phyloP scores from a whole-genome alignment of 192 early-diverging fungal genomes.

The Coemansia javaensis region DNA sequence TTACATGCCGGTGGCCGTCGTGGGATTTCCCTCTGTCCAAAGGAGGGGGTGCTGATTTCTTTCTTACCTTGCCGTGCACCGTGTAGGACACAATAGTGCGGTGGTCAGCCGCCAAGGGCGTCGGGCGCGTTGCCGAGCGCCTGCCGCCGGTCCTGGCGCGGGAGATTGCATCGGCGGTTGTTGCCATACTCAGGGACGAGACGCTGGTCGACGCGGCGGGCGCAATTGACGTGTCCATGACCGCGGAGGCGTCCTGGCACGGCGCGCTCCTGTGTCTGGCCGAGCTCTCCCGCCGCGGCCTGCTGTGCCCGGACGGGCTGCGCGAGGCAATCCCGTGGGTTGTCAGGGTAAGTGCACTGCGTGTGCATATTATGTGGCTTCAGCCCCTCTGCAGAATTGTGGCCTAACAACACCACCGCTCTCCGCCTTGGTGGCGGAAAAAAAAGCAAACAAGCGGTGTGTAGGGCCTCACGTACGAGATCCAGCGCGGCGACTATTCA shows the following conservation, averaged over 20 bases:
- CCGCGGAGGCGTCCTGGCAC: constrained; percentile 90
- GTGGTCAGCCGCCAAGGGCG: constrained; percentile 96
- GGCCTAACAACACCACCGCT: no score
- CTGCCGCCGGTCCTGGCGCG: constrained; percentile 73
- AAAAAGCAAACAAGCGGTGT: constrained; percentile 1
- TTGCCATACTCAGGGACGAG: constrained; percentile 81
- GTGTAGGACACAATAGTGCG: constrained; percentile 82
- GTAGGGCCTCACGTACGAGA: constrained; percentile 82
- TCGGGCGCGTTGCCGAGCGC: constrained; percentile 81
- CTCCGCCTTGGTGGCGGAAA: neutral
- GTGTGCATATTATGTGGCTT: neutral
- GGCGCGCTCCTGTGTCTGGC: constrained; percentile 88
- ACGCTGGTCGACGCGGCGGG: constrained; percentile 47
- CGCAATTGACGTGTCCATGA: constrained; percentile 66
- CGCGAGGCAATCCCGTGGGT: constrained; percentile 77
- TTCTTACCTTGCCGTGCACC: neutral
- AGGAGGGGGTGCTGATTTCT: neutral
- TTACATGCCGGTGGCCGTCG: neutral
- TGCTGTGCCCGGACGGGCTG: constrained; percentile 70
- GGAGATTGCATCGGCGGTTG: constrained; percentile 75
- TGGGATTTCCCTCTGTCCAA: neutral
- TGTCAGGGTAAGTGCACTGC: constrained; percentile 51
- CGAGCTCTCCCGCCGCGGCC: constrained; percentile 82
- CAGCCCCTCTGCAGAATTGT: no score
- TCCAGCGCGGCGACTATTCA: constrained; percentile 82